phyloP scores from a whole-genome alignment of 441 rosid species.

The Sinapis alba region DNA sequence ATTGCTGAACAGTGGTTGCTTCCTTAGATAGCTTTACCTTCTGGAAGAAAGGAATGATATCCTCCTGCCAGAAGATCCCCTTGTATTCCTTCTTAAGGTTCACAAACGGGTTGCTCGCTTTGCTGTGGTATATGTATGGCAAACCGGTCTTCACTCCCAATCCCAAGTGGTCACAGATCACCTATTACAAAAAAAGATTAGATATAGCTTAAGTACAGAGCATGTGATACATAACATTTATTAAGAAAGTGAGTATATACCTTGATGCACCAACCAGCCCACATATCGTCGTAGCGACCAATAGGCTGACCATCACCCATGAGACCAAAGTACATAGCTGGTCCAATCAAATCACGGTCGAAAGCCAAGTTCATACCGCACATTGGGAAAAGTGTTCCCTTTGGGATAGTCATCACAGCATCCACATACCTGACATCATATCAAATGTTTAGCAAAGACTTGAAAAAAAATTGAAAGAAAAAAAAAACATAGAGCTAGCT shows the following conservation, averaged over 20 bases:
- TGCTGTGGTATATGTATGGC: slow-evolving; percentile 95
- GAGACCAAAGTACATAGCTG: slow-evolving; percentile 99
- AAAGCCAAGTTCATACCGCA: slow-evolving; percentile 96
- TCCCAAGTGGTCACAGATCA: slow-evolving; percentile 88
- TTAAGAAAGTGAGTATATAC: slow-evolving; percentile 37
- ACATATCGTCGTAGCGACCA: slow-evolving; percentile 97
- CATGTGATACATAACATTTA: not conserved
- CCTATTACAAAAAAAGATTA: slow-evolving; percentile 43
- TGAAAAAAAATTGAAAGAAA: not conserved
- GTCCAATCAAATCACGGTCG: slow-evolving; percentile 85
- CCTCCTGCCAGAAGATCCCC: slow-evolving; percentile 98
- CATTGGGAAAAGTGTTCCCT: slow-evolving; percentile 97
- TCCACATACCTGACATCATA: slow-evolving; percentile 68
- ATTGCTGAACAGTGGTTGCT: slow-evolving; percentile 81
- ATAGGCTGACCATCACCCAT: slow-evolving; percentile 99
- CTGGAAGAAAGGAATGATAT: slow-evolving; percentile 96
- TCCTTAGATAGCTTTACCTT: slow-evolving; percentile 68
- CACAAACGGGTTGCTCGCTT: slow-evolving; percentile 96
- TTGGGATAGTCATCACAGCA: slow-evolving; percentile 92
- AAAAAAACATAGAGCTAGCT: no score
- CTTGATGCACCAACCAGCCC: slow-evolving; percentile 99
- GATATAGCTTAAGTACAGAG: slow-evolving; percentile 6
- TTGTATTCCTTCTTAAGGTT: slow-evolving; percentile 91
- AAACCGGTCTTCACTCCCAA: slow-evolving; percentile 92
- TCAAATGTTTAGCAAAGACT: not conserved